Base-by-base conservation (phyloP, 2,329 filamentous ascomycete genomes). In the Juglanconis oblonga region DNA sequence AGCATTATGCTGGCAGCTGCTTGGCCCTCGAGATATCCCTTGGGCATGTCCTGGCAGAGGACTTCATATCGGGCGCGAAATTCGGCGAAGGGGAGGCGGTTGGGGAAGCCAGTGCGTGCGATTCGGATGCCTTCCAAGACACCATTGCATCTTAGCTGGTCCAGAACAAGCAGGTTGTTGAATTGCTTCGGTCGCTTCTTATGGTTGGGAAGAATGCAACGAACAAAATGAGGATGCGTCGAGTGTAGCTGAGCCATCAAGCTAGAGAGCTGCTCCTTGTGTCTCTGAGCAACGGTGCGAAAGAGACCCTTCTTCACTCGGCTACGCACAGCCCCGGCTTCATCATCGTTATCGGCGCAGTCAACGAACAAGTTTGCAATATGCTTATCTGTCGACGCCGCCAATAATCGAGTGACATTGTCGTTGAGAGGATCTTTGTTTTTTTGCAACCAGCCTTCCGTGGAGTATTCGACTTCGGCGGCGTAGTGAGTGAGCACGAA, bases 371-470 rank as follows among this genome's bases (percentile, higher is more conserved):
- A 81, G 44, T 82, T 84, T 1, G 92, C 91, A 63, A 98, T 82
- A 70, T 99, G 94, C 64, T 84, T 86, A 71, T 98, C 88, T 2
- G 82, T 86, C 1, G 96, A 99, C 13, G 83, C 81, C 42, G 93
- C 91, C 40, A 99, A 83, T 7, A 99, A 82, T 29, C 92, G 86
- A 0, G 96, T 99, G 64, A 99, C 84, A 64, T 98, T 99, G 80
- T 99, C 96, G 69, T 98, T 98, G 50, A 99, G 76, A 1, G 95
- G 96, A 69, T 99, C 95, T 73, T 99, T 99, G 80, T 99, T 99
- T 82, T 98, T 99, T 74, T 98, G 94, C 38, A 99, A 79, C 95
- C 95, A 99, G 60, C 90, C 90, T 59, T 94, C 87, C 0, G 95
- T 99, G 0, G 89, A 92, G 73, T 99, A 99, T 73, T 99, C 96